These are phyloP conservation scores for Polygonum maritimum DNA, from an alignment of 148 eudicot species.

Conservation along the genomic window DNA sequence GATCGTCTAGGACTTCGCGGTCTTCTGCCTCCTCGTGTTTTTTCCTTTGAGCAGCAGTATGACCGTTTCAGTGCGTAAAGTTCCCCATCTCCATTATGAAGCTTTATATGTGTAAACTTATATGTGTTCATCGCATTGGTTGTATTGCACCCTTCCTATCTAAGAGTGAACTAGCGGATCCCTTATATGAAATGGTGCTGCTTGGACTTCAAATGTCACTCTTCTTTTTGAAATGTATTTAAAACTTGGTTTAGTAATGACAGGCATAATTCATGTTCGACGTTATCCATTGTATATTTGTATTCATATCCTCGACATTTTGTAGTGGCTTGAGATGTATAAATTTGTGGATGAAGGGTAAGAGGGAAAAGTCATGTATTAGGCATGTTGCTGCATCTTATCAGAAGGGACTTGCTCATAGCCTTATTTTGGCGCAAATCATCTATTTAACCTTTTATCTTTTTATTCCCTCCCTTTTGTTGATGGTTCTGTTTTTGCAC, in stretches of 20 bases:
- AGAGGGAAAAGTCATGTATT: background rate
- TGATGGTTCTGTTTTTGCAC: constrained; percentile 12
- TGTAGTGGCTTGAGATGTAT: background rate
- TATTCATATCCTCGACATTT: no score
- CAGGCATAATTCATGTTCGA: background rate
- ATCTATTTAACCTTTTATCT: background rate
- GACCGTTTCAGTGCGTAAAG: constrained; percentile 73
- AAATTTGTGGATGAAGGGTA: background rate
- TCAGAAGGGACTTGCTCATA: background rate
- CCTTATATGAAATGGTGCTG: background rate
- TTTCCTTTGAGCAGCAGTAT: constrained; percentile 92
- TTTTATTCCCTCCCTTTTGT: background rate
- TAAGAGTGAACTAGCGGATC: background rate
- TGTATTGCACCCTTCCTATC: background rate
- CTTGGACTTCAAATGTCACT: background rate
- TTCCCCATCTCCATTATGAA: background rate
- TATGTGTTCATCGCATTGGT: background rate
- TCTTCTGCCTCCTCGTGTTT: constrained; percentile 88
- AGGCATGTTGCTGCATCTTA: background rate
- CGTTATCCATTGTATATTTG: background rate
- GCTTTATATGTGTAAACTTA: background rate
- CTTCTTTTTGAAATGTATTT: background rate
- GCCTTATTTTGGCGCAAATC: background rate
- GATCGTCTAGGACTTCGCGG: constrained; percentile 99
- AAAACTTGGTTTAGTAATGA: background rate